Percentiles rank a stretch among this genome's conserved stretches.
Conservation (phyloP, 2,329 filamentous ascomycete species). For the Daldinia sp. region DNA sequence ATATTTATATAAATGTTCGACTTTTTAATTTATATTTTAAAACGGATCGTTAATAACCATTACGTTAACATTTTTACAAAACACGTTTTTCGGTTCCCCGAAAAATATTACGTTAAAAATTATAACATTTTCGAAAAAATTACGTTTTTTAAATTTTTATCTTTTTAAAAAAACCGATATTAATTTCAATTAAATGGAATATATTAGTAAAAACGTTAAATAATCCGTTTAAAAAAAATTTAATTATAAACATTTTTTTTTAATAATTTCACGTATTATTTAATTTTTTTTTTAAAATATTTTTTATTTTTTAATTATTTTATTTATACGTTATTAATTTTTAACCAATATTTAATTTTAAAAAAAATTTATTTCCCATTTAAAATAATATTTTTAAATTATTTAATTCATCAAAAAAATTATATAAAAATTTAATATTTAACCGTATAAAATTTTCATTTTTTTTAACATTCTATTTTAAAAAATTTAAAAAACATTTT, state of each 20-base stretch:
- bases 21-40: not conserved
- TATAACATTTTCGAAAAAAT: not conserved
- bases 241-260: not conserved
- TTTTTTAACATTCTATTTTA: constrained; percentile 4
- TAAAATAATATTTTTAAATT: constrained; percentile 11
- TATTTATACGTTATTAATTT: not conserved
- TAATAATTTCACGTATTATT: constrained; percentile 2
- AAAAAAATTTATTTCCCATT: constrained; percentile 1
- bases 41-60: not conserved
- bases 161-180: not conserved
- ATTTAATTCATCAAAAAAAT: constrained; percentile 4
- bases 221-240: not conserved
- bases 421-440: constrained; percentile 7
- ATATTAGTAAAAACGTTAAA: not conserved
- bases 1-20: not conserved
- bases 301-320: not conserved
- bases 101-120: not conserved
- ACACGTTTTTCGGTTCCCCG: not conserved
- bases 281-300: not conserved
- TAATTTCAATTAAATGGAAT: not conserved
- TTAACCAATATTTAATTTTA: not conserved
- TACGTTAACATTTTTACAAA: not conserved
- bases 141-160: not conserved
- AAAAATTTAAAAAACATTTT: not conserved
- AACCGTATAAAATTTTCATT: constrained; percentile 5